Evolutionary conservation across 2,329 filamentous ascomycete genomes (phyloP).

Genomic region (Xylaria sp.): DNA sequence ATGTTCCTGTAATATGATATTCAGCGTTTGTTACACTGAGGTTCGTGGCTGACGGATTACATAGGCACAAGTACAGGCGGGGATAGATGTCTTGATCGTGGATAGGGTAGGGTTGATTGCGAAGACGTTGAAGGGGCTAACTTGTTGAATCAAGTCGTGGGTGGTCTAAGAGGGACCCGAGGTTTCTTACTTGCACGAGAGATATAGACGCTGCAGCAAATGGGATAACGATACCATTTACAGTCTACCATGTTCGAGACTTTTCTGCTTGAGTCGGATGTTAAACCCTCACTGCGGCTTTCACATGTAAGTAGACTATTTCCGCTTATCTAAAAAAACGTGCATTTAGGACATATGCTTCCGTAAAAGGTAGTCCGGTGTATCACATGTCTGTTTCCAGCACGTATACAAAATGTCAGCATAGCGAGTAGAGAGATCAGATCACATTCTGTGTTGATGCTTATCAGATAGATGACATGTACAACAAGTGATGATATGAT

Average conservation of each 20-base stretch:
- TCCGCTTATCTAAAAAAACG: background rate
- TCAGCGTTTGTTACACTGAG: background rate
- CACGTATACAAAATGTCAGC: too few species aligned
- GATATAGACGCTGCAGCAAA: background rate
- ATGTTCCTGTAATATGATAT: background rate
- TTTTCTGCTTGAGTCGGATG: background rate
- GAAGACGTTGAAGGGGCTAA: conserved; percentile 3
- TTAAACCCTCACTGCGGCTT: background rate
- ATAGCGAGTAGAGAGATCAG: too few species aligned
- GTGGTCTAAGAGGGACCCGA: too few species aligned
- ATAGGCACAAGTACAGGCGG: conserved; percentile 32
- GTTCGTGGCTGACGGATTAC: background rate
- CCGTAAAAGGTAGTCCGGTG: too few species aligned
- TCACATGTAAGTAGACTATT: background rate
- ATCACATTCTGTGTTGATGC: too few species aligned
- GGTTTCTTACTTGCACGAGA: background rate
- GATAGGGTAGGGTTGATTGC: conserved; percentile 28
- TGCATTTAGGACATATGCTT: too few species aligned
- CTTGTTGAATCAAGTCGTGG: background rate
- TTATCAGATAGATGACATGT: background rate
- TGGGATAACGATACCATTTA: background rate
- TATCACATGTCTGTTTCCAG: too few species aligned
- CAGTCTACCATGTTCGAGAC: background rate
- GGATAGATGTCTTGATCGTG: conserved; percentile 30
- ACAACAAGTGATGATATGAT: conserved; percentile 3